These are phyloP conservation scores for Entonaema liquescens DNA, from an alignment of 495 filamentous ascomycete species.

Conservation along the genomic window DNA sequence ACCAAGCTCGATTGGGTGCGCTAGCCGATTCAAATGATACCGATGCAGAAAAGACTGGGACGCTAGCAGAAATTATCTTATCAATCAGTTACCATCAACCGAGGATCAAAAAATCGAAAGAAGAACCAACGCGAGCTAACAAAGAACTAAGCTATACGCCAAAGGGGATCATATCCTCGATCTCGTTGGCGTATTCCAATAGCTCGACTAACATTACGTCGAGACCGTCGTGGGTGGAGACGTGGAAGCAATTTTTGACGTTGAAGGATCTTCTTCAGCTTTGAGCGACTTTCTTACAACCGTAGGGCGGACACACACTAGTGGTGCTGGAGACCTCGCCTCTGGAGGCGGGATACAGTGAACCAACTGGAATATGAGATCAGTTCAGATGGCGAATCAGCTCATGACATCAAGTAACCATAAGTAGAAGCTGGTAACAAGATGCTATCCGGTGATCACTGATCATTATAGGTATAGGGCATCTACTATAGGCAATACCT, in stretches of 20 bases:
- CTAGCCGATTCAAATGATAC: slow-evolving; percentile 25
- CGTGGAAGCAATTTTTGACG: slow-evolving; percentile 14
- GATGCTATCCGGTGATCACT: slow-evolving; percentile 20
- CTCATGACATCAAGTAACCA: slow-evolving; percentile 22
- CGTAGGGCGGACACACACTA: neutral
- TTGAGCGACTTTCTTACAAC: slow-evolving; percentile 29
- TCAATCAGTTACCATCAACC: slow-evolving; percentile 39
- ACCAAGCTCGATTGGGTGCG: slow-evolving; percentile 12
- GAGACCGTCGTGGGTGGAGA: slow-evolving; percentile 19
- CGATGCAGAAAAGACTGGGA: slow-evolving; percentile 13
- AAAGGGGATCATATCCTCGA: slow-evolving; percentile 24
- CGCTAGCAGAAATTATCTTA: slow-evolving; percentile 38
- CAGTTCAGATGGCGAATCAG: neutral
- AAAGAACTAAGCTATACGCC: slow-evolving; percentile 6
- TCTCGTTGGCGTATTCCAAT: slow-evolving; percentile 20
- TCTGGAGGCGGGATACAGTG: neutral
- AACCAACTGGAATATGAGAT: neutral
- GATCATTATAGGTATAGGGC: slow-evolving; percentile 11
- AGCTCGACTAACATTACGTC: slow-evolving; percentile 20
- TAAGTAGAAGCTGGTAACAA: slow-evolving; percentile 5
- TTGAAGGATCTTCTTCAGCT: slow-evolving; percentile 8
- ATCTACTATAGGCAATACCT: slow-evolving; percentile 1
- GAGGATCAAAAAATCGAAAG: slow-evolving; percentile 16
- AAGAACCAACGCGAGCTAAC: slow-evolving; percentile 26
- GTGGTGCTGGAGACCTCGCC: neutral